These are phyloP conservation scores for Colletotrichum godetiae DNA, from an alignment of 2,329 filamentous ascomycete genomes.

Conservation along the genomic window DNA sequence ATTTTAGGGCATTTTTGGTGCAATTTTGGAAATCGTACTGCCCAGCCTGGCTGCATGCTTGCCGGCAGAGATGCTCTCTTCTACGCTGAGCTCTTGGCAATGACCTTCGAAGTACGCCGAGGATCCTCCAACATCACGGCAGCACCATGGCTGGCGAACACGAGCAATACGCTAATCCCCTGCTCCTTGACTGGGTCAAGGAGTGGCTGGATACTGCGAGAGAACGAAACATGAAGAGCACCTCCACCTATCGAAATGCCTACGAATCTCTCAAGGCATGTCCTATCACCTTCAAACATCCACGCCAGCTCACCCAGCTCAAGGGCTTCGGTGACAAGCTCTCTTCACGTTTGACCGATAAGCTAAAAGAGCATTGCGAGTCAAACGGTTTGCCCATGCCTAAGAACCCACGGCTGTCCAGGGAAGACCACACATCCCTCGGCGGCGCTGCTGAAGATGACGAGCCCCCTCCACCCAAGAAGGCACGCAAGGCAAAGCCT, in stretches of 20 bases:
- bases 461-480: slow-evolving; percentile 64
- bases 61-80: not conserved
- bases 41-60: not conserved
- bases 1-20: not conserved
- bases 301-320: slow-evolving; percentile 78
- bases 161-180: slow-evolving; percentile 72
- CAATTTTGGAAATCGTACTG: not conserved
- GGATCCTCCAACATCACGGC: slow-evolving; percentile 35
- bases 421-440: slow-evolving; percentile 42
- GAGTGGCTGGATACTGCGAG: slow-evolving; percentile 80
- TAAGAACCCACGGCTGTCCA: slow-evolving; percentile 58
- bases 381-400: slow-evolving; percentile 78
- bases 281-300: slow-evolving; percentile 77
- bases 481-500: slow-evolving; percentile 66
- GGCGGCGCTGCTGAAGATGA: slow-evolving; percentile 50
- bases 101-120: slow-evolving; percentile 25
- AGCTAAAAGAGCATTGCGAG: slow-evolving; percentile 69
- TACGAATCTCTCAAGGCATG: slow-evolving; percentile 82
- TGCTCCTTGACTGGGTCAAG: slow-evolving; percentile 79
- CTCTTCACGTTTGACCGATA: slow-evolving; percentile 74
- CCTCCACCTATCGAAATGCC: slow-evolving; percentile 79
- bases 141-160: slow-evolving; percentile 46
- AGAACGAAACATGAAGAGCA: slow-evolving; percentile 76
- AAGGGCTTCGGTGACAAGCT: slow-evolving; percentile 79
- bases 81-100: not conserved